phyloP scores from a whole-genome alignment of 148 eudicot genomes.

The Polygonum maritimum region DNA sequence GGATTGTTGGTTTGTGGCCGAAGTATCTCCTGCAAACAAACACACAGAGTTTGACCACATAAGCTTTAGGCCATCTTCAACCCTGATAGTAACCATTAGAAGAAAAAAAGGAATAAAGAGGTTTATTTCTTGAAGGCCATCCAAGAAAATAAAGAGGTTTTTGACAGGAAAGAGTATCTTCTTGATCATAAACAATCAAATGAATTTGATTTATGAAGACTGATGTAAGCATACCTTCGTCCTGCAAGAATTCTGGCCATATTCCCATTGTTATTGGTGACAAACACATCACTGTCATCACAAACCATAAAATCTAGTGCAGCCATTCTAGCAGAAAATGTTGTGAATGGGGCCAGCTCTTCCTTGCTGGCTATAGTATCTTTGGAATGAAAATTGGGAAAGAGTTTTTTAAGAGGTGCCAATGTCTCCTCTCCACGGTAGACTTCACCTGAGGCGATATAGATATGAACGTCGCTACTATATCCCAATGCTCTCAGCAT shows the following conservation, averaged over 20 bases:
- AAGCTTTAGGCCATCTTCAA: not conserved
- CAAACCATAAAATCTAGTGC: slow-evolving; percentile 82
- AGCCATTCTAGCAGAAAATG: slow-evolving; percentile 84
- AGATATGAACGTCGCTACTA: slow-evolving; percentile 55
- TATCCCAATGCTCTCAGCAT: slow-evolving; percentile 84
- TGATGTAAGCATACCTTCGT: slow-evolving; percentile 45
- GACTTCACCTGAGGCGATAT: slow-evolving; percentile 83
- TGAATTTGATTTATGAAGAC: not conserved
- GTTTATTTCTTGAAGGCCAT: too few relatives aligned
- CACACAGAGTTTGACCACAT: not conserved
- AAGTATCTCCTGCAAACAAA: slow-evolving; percentile 55
- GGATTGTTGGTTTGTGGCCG: slow-evolving; percentile 84
- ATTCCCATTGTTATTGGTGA: slow-evolving; percentile 85
- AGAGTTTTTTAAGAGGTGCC: slow-evolving; percentile 70
- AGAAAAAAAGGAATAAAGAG: too few relatives aligned
- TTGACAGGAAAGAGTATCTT: not conserved
- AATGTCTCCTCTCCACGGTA: slow-evolving; percentile 76
- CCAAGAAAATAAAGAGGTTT: not conserved
- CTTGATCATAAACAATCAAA: not conserved
- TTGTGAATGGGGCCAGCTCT: slow-evolving; percentile 55
- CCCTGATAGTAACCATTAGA: too few relatives aligned
- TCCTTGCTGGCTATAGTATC: slow-evolving; percentile 54
- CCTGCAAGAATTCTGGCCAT: slow-evolving; percentile 91
- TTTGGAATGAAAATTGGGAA: slow-evolving; percentile 72
- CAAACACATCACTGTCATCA: slow-evolving; percentile 78